Percentiles rank a stretch among this genome's conserved stretches.
Conservation (phyloP, 768 basidiomycete species). For the Termitomyces sp. region DNA sequence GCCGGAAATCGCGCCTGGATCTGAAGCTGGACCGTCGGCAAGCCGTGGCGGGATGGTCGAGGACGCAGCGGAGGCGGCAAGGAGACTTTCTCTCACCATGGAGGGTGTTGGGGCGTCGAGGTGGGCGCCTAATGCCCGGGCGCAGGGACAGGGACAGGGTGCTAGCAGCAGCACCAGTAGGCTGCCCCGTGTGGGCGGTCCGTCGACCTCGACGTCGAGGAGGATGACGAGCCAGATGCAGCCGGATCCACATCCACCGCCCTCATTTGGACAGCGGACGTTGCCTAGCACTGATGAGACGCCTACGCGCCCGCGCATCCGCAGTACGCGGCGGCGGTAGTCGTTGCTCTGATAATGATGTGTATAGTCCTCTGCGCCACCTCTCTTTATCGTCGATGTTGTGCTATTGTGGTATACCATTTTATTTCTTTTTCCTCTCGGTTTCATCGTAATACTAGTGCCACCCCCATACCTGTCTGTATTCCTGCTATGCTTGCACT, state of each 20-base stretch:
- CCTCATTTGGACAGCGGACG: constrained; percentile 29
- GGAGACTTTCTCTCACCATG: background rate
- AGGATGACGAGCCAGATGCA: constrained; percentile 9
- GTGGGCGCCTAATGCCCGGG: constrained; percentile 25
- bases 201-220: constrained; percentile 10
- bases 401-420: background rate
- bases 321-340: constrained; percentile 42
- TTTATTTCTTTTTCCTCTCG: background rate
- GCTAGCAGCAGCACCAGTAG: background rate
- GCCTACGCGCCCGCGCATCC: constrained; percentile 58
- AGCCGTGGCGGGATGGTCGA: constrained; percentile 6
- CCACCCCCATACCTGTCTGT: background rate
- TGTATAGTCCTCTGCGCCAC: background rate
- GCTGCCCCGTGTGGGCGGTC: background rate
- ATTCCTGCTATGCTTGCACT: background rate
- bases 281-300: constrained; percentile 42
- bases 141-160: constrained; percentile 6
- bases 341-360: background rate
- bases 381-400: background rate
- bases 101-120: constrained; percentile 29
- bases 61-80: constrained; percentile 1
- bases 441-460: background rate
- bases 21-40: background rate
- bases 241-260: constrained; percentile 13
- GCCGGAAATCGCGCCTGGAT: constrained; percentile 13